Evolutionary conservation across 225 moss, liverwort and hornwort genomes (phyloP), one percentile per base, ranked within the genome.

Genomic region (Rhytidiadelphus loreus): DNA sequence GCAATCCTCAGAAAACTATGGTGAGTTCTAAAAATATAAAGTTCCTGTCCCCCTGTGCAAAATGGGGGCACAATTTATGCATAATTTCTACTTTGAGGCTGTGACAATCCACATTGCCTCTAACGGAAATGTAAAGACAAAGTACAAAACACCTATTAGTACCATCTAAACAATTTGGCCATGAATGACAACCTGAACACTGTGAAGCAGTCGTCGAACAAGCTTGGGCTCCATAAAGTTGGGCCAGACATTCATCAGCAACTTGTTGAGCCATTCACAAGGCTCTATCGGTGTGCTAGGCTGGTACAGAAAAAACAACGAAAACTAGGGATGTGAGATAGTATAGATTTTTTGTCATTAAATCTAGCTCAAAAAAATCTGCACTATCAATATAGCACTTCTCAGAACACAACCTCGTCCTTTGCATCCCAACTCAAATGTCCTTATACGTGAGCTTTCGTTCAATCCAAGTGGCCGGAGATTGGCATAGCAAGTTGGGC

Each of bases 201-300:
- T 93, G 81, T 83, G 85, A 12, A 96, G 92, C 90, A 97, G 89
- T 90, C 90, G 96, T 60, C 94, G 92, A 44, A 93, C 96, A 91
- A 98, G 93, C 91, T 97, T 98, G 81, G 97, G 96, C 92, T 96
- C 97, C 87, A 97, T 90, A 58, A 96, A 97, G 78, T 98, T 98
- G 70, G 98, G 96, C 98, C 98, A 98, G 63, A 98, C 98, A 90
- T 92, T 94, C 88, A 91, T 88, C 61, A 96, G 86, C 88, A 98
- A 65, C 94, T 95, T 98, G 91, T 98, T 98, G 87, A 98, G 92
- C 98, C 98, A 98, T 90, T 97, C 96, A 52, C 97, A 97, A 63
- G 98, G 95, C 91, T 98, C 98, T 80, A 95, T 91, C n/a, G 98
- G 92, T 77, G 98, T 98, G 81, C 89, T 95, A 72, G 96, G 98